Base-by-base conservation (phyloP, 192 early-diverging fungal genomes). In the Glomus cerebriforme region DNA sequence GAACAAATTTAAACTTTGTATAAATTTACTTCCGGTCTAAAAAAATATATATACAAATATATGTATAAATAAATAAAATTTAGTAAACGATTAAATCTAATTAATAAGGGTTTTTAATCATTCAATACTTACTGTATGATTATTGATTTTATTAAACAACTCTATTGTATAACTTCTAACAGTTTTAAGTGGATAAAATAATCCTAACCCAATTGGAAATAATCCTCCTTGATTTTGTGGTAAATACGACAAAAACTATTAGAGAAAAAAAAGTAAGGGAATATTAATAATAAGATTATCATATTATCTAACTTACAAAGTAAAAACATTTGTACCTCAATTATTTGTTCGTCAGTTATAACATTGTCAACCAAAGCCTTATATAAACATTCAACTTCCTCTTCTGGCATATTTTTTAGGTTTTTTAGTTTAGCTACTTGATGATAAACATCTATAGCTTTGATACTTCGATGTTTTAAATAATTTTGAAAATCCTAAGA, bases 211-310 rank as follows among this genome's bases (percentile, higher is more conserved):
- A n/a, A 97, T 79, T 49, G 93, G 93, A 71, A 91, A 88, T 66
- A 95, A 81, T 15, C 95, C 94, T 17, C 95, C 96, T 79, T 93
- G 90, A 69, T 90, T 90, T 65, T 94, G 90, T 32, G 95, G 94
- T 32, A 95, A 79, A 75, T 87, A 84, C 0, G 93, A 89, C 68
- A 97, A 71, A 79, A 94, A 87, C 90, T 90, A 22, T 67, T 39
- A 71, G 29, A 65, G 15, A 43, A 2, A 19, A 37, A 59, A 27
- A 22, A 34, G 32, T 32, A 34, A 35, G n/a, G 1, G 5, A 34
- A 27, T 59, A 47, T 29, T 58, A 64, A 74, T 19, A 35, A 26
- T 26, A 45, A 77, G 12, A 34, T 60, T 72, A 70, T 31, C 0
- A 63, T 15, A 32, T 4, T 24, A 69, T 59, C 24, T 66, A 32